Evolutionary conservation across 768 basidiomycete species (phyloP).

Genomic region (Heimioporus sp.): DNA sequence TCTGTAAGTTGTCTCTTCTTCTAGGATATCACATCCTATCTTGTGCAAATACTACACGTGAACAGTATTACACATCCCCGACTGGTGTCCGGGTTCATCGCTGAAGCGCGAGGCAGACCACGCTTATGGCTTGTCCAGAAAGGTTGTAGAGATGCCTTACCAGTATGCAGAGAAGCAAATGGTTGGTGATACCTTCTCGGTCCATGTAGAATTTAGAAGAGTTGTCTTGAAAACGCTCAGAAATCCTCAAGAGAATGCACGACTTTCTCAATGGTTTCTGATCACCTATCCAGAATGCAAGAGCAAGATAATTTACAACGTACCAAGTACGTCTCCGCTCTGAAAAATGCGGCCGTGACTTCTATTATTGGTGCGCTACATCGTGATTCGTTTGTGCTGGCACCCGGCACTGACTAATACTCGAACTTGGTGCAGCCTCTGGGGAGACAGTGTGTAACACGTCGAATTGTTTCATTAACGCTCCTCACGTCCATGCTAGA

Average conservation of each 20-base stretch:
- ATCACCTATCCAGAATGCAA: background rate
- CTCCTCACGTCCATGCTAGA: background rate
- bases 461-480: background rate
- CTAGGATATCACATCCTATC: background rate
- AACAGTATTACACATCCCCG: slow-evolving; percentile 22
- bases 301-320: background rate
- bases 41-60: background rate
- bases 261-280: slow-evolving; percentile 2
- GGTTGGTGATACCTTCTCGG: background rate
- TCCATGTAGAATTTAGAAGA: too few species aligned
- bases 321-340: background rate
- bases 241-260: background rate
- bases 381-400: too few species aligned
- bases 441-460: slow-evolving; percentile 1
- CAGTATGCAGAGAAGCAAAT: background rate
- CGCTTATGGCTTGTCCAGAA: background rate
- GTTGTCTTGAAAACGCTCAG: background rate
- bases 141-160: slow-evolving; percentile 2
- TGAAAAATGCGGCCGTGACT: slow-evolving; percentile 1
- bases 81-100: slow-evolving; percentile 16
- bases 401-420: background rate
- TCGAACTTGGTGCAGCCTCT: background rate
- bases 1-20: background rate
- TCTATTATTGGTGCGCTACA: slow-evolving; percentile 1
- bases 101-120: slow-evolving; percentile 1